Base-by-base conservation (phyloP, 2,329 filamentous ascomycete species). In the Aspergillus sclerotialis region DNA sequence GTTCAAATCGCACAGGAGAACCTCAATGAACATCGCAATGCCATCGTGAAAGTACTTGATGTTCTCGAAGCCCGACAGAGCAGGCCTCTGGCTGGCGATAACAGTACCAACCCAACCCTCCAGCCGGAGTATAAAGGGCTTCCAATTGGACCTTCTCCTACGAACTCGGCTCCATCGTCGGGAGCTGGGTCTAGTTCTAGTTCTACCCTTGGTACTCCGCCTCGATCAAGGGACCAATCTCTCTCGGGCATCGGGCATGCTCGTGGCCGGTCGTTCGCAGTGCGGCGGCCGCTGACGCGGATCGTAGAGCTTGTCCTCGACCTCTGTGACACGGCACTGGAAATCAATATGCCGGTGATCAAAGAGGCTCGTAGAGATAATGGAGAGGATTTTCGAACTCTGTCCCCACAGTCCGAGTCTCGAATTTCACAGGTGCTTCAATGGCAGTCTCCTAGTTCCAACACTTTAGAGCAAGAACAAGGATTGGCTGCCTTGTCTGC, bases 281-380 rank as follows among this genome's bases (percentile, higher is more conserved):
- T 96, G 33, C 80, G 92, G 39, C 76, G 92, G 40, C 92, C 92
- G 1, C 76, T 95, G 46, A 85, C 88, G 32, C 80, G 93, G 32
- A 95, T 98, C 39, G 89, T 98, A 9, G 93, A 98, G 62, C 71
- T 98, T 24, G 75, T 98, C 15, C 76, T 98, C 32, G 92, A 98
- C 61, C 75, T 98, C 12, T 96, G 92, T 55, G 92, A 98, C 57
- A 98, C 92, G 1, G 82, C 92, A 4, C 74, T 95, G 30, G 93
- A 98, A 60, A 90, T 98, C 53, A 96, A 82, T 63, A 89, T 86
- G 4, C 90, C 92, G 5, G 82, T 89, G 5, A 84, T 98, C 63
- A 96, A 94, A 53, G 90, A 96, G 46, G 73, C 78, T 3, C 75
- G 80, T 7, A 71, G 76, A 23, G 66, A 72, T 30, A 72, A 76